Conservation (phyloP, 768 basidiomycete species). For the Tricholoma bakamatsutake region DNA sequence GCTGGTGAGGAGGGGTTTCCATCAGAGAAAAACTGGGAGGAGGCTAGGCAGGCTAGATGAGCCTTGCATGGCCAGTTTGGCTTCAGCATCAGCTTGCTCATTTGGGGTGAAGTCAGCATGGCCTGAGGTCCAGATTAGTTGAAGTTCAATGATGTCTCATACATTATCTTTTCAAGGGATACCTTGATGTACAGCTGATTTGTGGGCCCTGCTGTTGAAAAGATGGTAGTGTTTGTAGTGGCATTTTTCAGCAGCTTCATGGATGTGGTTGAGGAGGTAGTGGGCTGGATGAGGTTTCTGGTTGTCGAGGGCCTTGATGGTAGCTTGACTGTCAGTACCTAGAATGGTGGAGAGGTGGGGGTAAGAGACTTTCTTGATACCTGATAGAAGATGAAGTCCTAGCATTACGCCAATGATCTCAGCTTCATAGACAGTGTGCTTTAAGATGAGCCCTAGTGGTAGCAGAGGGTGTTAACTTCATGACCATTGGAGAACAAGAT, state of each 20-base stretch:
- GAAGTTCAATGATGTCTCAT: not conserved
- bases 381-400: conserved; percentile 4
- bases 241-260: not conserved
- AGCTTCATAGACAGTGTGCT: conserved; percentile 5
- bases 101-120: conserved; percentile 7
- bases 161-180: not conserved
- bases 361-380: not conserved
- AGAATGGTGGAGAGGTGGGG: not conserved
- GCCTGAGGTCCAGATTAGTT: conserved; percentile 5
- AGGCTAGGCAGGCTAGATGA: not conserved
- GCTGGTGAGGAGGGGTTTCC: conserved; percentile 10
- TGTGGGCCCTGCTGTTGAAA: not conserved
- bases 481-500: not conserved
- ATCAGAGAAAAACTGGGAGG: not conserved
- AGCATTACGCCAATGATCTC: conserved; percentile 7
- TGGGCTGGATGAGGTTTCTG: not conserved
- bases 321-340: conserved; percentile 8
- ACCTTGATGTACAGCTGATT: not conserved
- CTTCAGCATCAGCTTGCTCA: conserved; percentile 4
- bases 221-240: not conserved
- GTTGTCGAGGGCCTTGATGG: conserved; percentile 1
- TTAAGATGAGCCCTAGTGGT: not conserved
- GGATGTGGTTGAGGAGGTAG: conserved; percentile 4
- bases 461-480: not conserved
- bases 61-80: conserved; percentile 3